Evolutionary conservation across 2,329 filamentous ascomycete genomes (phyloP), one percentile per base, ranked within the genome.

Genomic region (Sphaerulina vaccinii): DNA sequence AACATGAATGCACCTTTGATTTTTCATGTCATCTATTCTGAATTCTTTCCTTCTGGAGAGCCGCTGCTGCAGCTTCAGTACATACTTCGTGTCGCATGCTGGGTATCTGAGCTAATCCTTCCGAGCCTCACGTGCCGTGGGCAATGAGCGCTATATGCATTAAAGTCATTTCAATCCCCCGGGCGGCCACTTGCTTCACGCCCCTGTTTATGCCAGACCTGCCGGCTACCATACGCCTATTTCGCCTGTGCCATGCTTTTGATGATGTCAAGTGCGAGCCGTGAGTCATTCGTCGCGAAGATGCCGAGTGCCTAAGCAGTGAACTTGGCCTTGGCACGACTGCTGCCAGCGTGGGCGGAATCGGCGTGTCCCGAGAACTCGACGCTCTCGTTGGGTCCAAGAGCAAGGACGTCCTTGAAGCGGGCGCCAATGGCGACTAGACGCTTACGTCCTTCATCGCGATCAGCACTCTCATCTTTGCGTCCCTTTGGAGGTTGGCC

Each of bases 311-410:
- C 60, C 86, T 40, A 96, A 66, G 90, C 90, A 44, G 81, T 79
- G 73, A 90, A 89, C 80, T 96, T 99, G 65, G 93, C 88, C 81
- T 95, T 97, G 51, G 93, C 93, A 65, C 95, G 85, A 54, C 90
- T 96, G 75, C 91, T 96, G 62, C 93, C 93, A 55, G 87, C 85
- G 71, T 95, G 88, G 32, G 93, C 92, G 63, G 88, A 88, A 64
- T 99, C 95, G 15, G 90, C 95, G 76, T 99, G 93, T 55, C 93
- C 93, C 16, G 90, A 95, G 76, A 97, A 99, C 75, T 99, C 95
- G 54, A 99, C 84, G 56, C 77, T 72, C 70, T 97, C 93, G 55
- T 76, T 79, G 50, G 84, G 74, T 54, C 87, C 86, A 55, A 99
- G 78, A 70, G 88, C 85, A 50, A 99, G 79, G 21, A 95, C 85